Evolutionary conservation across 495 filamentous ascomycete species (phyloP).

Genomic region (Trypethelium eluteriae): DNA sequence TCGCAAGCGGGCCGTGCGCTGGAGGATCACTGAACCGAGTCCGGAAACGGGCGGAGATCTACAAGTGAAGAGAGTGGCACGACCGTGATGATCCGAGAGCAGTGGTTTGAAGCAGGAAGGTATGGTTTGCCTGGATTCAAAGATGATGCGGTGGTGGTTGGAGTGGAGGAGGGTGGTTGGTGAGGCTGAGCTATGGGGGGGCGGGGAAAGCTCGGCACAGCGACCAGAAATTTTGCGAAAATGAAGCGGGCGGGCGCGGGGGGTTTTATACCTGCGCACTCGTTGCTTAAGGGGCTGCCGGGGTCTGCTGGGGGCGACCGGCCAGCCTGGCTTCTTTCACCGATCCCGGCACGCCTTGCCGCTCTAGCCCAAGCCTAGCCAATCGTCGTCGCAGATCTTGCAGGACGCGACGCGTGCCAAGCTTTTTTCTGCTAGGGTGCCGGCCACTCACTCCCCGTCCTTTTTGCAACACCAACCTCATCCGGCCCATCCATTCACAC

Average conservation of each 20-base stretch:
- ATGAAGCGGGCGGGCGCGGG: not conserved
- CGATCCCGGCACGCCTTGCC: not conserved
- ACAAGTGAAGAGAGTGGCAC: constrained; percentile 4
- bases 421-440: not conserved
- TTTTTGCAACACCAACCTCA: constrained; percentile 8
- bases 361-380: not conserved
- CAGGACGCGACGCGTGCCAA: constrained; percentile 6
- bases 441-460: not conserved
- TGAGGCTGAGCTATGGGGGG: constrained; percentile 6
- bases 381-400: not conserved
- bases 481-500: not conserved
- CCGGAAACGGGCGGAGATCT: constrained; percentile 8
- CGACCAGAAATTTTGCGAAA: not conserved
- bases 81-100: not conserved
- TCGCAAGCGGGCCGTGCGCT: constrained; percentile 2
- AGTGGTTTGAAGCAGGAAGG: not conserved
- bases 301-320: not conserved
- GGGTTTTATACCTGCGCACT: not conserved
- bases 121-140: not conserved
- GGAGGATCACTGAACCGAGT: constrained; percentile 3
- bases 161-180: not conserved
- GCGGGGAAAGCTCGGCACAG: constrained; percentile 1
- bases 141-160: not conserved
- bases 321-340: not conserved
- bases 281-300: not conserved